Evolutionary conservation across 495 filamentous ascomycete species (phyloP), one percentile per base, ranked within the genome.

Genomic region (Podospora fimiseda): DNA sequence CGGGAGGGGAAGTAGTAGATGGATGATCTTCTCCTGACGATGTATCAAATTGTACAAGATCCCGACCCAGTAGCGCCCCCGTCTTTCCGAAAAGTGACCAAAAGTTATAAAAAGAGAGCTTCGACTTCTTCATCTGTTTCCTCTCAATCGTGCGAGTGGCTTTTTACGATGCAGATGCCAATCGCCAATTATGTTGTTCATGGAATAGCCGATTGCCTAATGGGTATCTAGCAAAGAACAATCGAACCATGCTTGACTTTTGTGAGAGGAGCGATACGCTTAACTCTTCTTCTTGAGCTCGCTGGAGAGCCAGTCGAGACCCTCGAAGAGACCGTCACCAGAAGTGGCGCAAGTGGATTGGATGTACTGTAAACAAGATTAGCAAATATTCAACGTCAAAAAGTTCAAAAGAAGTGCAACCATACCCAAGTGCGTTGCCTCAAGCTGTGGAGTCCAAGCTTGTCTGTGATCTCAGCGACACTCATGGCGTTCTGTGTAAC

Each of bases 321-420:
- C 93, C 77, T 99, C 93, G 71, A 96, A 99, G 60, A 99, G 87
- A 88, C 93, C 93, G 70, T 99, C 93, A 78, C 93, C 93, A 48
- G 92, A 95, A 60, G 93, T 99, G 72, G 93, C 93, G 77, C 94
- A 97, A 66, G 93, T 97, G 44, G 94, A 96, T 90, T 99, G 93
- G 71, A 99, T 99, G 75, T 92, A 99, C 93, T 98, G 67, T 21
- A 15, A 19, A 16, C 43, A 8, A 43, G 16, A 53, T 70, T 62
- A 69, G 57, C 23, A 61, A 19, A 43, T 7, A 33, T 54, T 21
- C 39, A 53, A 43, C 38, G 40, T 14, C 24, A 14, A 18, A 13
- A 39, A 33, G 30, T 42, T 38, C 51, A 19, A 16, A 38, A 52
- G 39, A 13, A 40, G 14, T 18, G 46, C 36, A 44, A 55, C 81